These are phyloP conservation scores for Lotmaria passim DNA, from an alignment of 208 protist genomes.

Conservation along the genomic window DNA sequence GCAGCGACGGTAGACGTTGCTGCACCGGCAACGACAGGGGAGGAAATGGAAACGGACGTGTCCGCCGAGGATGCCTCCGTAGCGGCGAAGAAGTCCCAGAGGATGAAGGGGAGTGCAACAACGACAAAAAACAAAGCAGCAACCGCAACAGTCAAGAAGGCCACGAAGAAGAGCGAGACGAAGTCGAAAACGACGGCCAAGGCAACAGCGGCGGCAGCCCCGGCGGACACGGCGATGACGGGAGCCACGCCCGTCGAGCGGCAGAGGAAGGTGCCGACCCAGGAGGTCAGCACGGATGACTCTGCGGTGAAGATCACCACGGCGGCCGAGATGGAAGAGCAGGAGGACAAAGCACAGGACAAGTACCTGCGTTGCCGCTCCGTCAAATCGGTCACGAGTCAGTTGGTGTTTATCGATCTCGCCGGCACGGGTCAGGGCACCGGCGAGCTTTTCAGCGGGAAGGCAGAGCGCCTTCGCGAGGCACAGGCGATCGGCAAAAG, in stretches of 20 bases:
- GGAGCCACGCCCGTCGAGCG: neutral
- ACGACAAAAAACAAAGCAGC: no score
- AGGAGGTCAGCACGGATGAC: neutral
- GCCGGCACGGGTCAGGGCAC: constrained; percentile 69
- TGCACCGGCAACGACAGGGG: neutral
- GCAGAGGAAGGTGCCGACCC: neutral
- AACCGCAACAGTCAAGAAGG: no score
- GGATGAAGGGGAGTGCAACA: neutral
- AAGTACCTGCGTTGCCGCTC: constrained; percentile 1
- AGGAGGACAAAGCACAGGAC: constrained; percentile 7
- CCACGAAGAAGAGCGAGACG: neutral
- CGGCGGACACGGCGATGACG: neutral
- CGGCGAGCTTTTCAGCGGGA: constrained; percentile 38
- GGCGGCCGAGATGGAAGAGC: constrained; percentile 1
- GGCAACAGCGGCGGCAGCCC: neutral
- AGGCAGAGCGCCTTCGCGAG: constrained; percentile 41
- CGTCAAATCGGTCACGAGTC: constrained; percentile 32
- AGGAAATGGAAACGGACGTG: neutral
- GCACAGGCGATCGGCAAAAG: constrained; percentile 57
- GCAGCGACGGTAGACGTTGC: neutral
- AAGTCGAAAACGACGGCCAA: neutral
- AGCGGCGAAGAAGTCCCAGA: constrained; percentile 1
- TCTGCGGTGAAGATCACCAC: neutral
- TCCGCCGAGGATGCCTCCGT: neutral
- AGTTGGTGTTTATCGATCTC: constrained; percentile 77